Evolutionary conservation across 805 yeast genomes (phyloP).

Genomic region (Danielozyma ontarioensis): DNA sequence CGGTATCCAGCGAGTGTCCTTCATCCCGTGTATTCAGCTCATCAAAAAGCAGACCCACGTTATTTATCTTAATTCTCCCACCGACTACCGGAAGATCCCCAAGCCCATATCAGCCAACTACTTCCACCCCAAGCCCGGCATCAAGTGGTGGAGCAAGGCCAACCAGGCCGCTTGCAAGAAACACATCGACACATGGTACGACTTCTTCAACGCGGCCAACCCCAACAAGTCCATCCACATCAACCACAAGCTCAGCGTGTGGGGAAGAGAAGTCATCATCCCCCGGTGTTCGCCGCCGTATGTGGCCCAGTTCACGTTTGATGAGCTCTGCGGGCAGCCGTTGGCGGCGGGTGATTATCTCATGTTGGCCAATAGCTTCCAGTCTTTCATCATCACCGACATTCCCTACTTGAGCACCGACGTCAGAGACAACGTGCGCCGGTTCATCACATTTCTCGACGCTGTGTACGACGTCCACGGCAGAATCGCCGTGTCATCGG

Average conservation of each 20-base stretch:
- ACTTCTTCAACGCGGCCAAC: constrained; percentile 65
- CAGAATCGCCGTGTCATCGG: constrained; percentile 82
- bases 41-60: constrained; percentile 73
- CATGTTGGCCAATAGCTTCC: constrained; percentile 69
- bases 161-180: constrained; percentile 46
- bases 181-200: constrained; percentile 77
- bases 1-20: constrained; percentile 89
- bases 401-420: constrained; percentile 79
- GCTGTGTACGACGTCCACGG: constrained; percentile 93
- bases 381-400: constrained; percentile 83
- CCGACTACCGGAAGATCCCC: constrained; percentile 87
- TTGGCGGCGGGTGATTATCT: constrained; percentile 93
- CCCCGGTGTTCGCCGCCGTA: constrained; percentile 72
- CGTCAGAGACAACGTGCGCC: constrained; percentile 76
- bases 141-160: constrained; percentile 46
- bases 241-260: constrained; percentile 46
- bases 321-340: constrained; percentile 80
- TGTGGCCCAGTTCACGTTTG: constrained; percentile 88
- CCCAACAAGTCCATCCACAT: constrained; percentile 11
- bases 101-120: constrained; percentile 79
- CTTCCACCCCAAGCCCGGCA: constrained; percentile 64
- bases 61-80: constrained; percentile 78
- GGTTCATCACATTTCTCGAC: constrained; percentile 92
- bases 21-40: constrained; percentile 85
- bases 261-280: constrained; percentile 82